Conservation (phyloP, 768 basidiomycete genomes). For the Lactarius akahatsu region DNA sequence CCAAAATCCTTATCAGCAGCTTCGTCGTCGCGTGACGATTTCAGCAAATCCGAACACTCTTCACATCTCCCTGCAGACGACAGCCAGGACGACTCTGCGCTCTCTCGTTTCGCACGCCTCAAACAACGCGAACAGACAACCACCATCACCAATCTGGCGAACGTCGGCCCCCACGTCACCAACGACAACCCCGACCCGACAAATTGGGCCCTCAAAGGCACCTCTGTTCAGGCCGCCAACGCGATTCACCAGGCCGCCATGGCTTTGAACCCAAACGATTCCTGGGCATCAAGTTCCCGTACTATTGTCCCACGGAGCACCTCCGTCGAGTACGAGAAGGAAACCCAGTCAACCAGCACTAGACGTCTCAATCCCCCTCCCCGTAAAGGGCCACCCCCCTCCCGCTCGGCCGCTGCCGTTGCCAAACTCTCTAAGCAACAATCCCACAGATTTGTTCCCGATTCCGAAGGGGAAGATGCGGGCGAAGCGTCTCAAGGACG, state of each 20-base stretch:
- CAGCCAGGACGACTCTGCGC: slow-evolving; percentile 39
- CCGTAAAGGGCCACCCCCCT: slow-evolving; percentile 38
- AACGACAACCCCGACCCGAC: slow-evolving; percentile 56
- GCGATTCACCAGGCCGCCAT: slow-evolving; percentile 74
- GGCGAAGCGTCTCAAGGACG: slow-evolving; percentile 46
- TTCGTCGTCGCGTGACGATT: slow-evolving; percentile 34
- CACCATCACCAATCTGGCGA: slow-evolving; percentile 29
- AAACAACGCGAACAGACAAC: slow-evolving; percentile 45
- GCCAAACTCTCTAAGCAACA: slow-evolving; percentile 51
- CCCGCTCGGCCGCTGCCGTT: slow-evolving; percentile 30
- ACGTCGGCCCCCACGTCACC: slow-evolving; percentile 33
- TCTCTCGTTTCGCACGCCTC: slow-evolving; percentile 48
- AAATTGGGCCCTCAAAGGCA: slow-evolving; percentile 75
- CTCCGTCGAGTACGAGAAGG: slow-evolving; percentile 77
- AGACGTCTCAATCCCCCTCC: slow-evolving; percentile 64
- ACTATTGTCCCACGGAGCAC: slow-evolving; percentile 63
- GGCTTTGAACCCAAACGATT: slow-evolving; percentile 52
- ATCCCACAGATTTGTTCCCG: slow-evolving; percentile 61
- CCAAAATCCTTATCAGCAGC: slow-evolving; percentile 49
- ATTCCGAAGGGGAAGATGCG: slow-evolving; percentile 48
- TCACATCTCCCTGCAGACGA: slow-evolving; percentile 43
- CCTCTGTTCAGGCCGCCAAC: slow-evolving; percentile 82
- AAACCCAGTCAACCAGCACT: slow-evolving; percentile 50
- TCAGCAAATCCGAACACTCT: slow-evolving; percentile 38
- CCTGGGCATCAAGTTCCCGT: slow-evolving; percentile 62